Evolutionary conservation across 768 basidiomycete genomes (phyloP).

Genomic region (Rhodotorula sphaerocarpa): DNA sequence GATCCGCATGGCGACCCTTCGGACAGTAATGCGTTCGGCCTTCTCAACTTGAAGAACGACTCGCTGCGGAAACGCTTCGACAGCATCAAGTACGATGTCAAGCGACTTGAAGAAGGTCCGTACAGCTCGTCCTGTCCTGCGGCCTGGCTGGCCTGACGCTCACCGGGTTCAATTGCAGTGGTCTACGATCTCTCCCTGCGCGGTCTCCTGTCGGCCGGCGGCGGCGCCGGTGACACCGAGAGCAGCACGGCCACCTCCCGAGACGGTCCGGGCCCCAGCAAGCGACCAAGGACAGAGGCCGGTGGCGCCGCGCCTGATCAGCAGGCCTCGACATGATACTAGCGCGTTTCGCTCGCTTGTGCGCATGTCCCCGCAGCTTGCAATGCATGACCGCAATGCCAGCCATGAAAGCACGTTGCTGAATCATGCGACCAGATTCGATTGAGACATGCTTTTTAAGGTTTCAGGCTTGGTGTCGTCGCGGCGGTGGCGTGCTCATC

Average conservation of each 20-base stretch:
- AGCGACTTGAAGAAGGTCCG: slow-evolving; percentile 44
- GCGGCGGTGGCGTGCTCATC: too few relatives aligned
- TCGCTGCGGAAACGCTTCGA: slow-evolving; percentile 45
- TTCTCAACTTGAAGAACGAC: slow-evolving; percentile 48
- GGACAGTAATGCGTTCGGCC: slow-evolving; percentile 26
- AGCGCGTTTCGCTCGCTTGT: too few relatives aligned
- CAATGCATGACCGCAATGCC: too few relatives aligned
- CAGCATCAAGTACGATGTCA: slow-evolving; percentile 47
- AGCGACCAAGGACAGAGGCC: too few relatives aligned
- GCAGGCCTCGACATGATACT: too few relatives aligned
- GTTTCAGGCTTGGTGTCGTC: too few relatives aligned
- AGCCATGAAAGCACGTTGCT: too few relatives aligned
- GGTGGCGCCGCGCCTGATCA: too few relatives aligned
- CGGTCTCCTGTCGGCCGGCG: slow-evolving; percentile 35
- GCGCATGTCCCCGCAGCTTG: too few relatives aligned
- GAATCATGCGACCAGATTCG: too few relatives aligned
- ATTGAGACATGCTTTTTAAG: too few relatives aligned
- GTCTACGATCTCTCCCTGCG: slow-evolving; percentile 46
- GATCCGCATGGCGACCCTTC: background rate
- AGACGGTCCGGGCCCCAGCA: background rate
- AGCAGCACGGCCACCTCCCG: background rate
- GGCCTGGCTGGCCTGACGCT: background rate
- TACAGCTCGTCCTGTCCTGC: background rate
- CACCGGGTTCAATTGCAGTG: slow-evolving; percentile 21
- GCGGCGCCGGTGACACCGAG: background rate